Base-by-base conservation (phyloP, 78 protist genomes). In the Chrysochromulina tobinii region DNA sequence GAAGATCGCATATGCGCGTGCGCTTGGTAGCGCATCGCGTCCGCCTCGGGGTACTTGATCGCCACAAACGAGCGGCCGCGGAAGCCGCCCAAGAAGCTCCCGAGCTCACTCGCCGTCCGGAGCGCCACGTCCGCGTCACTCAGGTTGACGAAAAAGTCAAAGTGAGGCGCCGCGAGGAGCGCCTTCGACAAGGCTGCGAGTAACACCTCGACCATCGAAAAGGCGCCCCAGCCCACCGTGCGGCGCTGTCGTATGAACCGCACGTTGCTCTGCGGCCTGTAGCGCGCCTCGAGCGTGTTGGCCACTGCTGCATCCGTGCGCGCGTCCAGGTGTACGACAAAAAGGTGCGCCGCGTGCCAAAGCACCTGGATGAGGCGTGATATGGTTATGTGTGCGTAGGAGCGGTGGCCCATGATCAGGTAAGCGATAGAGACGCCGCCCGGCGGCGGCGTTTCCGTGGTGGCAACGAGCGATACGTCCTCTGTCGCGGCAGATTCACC, bases 91-190 rank as follows among this genome's bases (percentile, higher is more conserved):
- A 79, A 48, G 87, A 79, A 79, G 38, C 51, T 12, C 25, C 38
- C 3, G 51, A 79, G 2, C 87, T 79, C 87, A 18, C 18, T 5
- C 23, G 2, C n/a, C 14, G 87, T 79, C 18, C 87, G 87, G 18
- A 79, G 87, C 61, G 87, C 27, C 48, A 79, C 48, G 64, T 79
- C 87, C 20, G 87, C 9, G 87, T 79, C 87, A 17, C 53, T 25
- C 23, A 79, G 87, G 87, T 79, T 79, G 87, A 79, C 54, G 64
- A 79, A 18, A 48, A 79, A 79, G 87, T 79, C 87, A 23, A 54
- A 9, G 50, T 2, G 12, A 12, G 20, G n/a, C 23, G n/a, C n/a
- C 50, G 87, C 2, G 64, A 14, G 20, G n/a, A 54, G n/a, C 23
- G 87, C 87, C 64, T 7, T 51, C 21, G 64, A 25, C 20, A 79